Conservation (phyloP, 2,329 filamentous ascomycete species). For the Aspergillus sp. region DNA sequence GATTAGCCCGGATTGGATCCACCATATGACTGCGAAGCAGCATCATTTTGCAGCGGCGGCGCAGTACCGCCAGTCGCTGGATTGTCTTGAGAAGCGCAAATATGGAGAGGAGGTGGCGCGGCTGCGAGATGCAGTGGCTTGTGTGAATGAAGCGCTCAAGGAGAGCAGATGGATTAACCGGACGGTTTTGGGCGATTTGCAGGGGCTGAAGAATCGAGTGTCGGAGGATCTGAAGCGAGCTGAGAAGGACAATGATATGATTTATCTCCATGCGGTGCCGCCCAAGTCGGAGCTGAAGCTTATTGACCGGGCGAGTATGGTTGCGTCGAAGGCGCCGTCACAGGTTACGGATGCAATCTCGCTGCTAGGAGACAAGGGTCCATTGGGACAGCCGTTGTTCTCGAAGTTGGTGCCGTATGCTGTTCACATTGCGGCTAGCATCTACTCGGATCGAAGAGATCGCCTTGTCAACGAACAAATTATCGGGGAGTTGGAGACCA, state of each 20-base stretch:
- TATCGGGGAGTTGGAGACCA: slow-evolving; percentile 75
- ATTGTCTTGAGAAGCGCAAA: slow-evolving; percentile 87
- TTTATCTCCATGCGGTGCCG: slow-evolving; percentile 82
- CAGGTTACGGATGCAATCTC: slow-evolving; percentile 80
- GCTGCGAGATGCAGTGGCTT: slow-evolving; percentile 75
- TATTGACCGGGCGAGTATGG: slow-evolving; percentile 88
- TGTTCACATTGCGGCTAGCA: slow-evolving; percentile 90
- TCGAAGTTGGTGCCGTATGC: slow-evolving; percentile 91
- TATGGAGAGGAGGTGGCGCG: slow-evolving; percentile 95
- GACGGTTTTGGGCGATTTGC: slow-evolving; percentile 76
- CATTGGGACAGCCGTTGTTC: slow-evolving; percentile 83
- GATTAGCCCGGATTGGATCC: slow-evolving; percentile 93
- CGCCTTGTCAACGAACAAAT: slow-evolving; percentile 86
- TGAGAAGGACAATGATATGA: slow-evolving; percentile 94
- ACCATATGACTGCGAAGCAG: slow-evolving; percentile 95
- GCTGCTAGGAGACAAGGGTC: slow-evolving; percentile 74
- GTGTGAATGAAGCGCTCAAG: slow-evolving; percentile 82
- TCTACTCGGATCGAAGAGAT: slow-evolving; percentile 89
- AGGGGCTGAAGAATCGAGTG: slow-evolving; percentile 77
- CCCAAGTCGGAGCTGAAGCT: slow-evolving; percentile 84
- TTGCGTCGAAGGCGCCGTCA: slow-evolving; percentile 71
- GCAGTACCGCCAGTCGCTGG: slow-evolving; percentile 86
- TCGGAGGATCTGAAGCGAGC: slow-evolving; percentile 86
- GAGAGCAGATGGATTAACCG: slow-evolving; percentile 82
- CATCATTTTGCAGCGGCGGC: slow-evolving; percentile 96